Evolutionary conservation across 768 basidiomycete genomes (phyloP).

Genomic region (Trametes sanguinea): DNA sequence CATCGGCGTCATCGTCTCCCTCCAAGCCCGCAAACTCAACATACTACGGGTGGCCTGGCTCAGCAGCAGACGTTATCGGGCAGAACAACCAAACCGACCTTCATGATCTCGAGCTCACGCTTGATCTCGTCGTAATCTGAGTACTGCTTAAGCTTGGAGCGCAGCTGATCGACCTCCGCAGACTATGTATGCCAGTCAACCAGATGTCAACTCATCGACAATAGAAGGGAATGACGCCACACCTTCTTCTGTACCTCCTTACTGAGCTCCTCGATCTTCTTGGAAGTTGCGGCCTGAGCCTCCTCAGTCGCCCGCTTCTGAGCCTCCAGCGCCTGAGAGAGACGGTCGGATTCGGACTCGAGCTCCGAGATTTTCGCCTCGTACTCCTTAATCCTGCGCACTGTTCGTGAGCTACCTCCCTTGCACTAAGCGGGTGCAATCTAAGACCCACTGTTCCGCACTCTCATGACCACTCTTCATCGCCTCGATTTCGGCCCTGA

Average conservation of each 20-base stretch:
- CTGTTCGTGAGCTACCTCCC: background rate
- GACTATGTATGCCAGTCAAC: constrained; percentile 37
- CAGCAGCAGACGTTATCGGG: background rate
- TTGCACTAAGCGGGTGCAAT: too few relatives aligned
- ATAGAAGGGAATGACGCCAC: background rate
- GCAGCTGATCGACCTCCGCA: constrained; percentile 69
- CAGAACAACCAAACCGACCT: constrained; percentile 50
- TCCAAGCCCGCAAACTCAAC: constrained; percentile 95
- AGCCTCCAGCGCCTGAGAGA: constrained; percentile 64
- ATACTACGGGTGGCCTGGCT: constrained; percentile 52
- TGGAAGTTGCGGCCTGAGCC: constrained; percentile 47
- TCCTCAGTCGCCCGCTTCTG: constrained; percentile 56
- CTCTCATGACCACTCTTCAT: constrained; percentile 78
- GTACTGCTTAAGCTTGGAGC: constrained; percentile 68
- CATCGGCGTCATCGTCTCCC: constrained; percentile 62
- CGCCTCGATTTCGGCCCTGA: constrained; percentile 92
- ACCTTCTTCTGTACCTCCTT: constrained; percentile 64
- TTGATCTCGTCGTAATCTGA: constrained; percentile 96
- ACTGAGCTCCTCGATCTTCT: constrained; percentile 58
- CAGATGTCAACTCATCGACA: background rate
- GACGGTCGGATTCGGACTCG: constrained; percentile 72
- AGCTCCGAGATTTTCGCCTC: constrained; percentile 74
- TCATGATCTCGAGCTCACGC: constrained; percentile 97
- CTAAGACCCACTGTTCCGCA: constrained; percentile 57
- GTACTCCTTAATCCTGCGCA: constrained; percentile 63